Evolutionary conservation across 1,139 yeast genomes (phyloP), one percentile per base, ranked within the genome.

Genomic region (Pneumocystis canis): DNA sequence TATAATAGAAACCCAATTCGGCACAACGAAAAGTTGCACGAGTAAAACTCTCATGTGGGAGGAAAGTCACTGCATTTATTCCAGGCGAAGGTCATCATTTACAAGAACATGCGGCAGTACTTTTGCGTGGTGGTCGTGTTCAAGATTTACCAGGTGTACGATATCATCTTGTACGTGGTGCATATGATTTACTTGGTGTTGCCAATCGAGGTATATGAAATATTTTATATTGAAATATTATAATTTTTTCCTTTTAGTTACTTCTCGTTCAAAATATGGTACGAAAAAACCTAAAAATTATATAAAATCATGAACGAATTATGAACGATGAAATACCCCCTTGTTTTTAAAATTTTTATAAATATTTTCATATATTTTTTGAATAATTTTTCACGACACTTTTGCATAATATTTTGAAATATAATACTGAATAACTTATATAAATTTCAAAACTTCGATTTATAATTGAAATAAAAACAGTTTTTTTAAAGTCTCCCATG

Each of bases 81-180:
- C 97, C 97, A 14, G 99, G 99, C 64, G 97, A 92, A 73, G 98
- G 99, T 31, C 98, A 94, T 75, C 92, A 92, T 72, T 92, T 95
- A 58, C 97, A 92, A 77, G 99, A 94, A 75, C 99, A 94, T 76
- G 89, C 95, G 72, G 95, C 92, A 63, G 97, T 94, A 1, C 82
- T 85, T 64, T 95, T 94, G 1, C 83, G 98, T 74, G 99, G 99
- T 32, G 99, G 98, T 20, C 84, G 97, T 80, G 89, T 89, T 62
- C 97, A 90, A 73, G 99, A 94, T 84, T 80, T 92, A 71, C 98
- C 98, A 30, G 99, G 99, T 80, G 97, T 92, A 60, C 90, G 89
- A 73, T 92, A 94, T 75, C 92, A 88, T 75, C 80, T 89, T 71
- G 88, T 92, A 35, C 84, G 99, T 77, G 99, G 99, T 60, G 89